phyloP scores from a whole-genome alignment of 768 basidiomycete species.

The Macrocybe gigantea region DNA sequence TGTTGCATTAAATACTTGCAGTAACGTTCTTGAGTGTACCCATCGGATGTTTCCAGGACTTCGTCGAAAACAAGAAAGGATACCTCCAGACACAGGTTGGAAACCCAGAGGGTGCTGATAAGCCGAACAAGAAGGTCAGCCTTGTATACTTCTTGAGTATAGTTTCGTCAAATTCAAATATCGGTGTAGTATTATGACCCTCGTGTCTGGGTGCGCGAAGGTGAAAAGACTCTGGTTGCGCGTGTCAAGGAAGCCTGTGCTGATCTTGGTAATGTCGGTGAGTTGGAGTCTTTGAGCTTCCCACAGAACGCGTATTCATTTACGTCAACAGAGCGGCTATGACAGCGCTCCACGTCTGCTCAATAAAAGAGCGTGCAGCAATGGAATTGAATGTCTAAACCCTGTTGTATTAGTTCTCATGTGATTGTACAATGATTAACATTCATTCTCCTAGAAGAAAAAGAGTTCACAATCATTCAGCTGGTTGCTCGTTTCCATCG shows the following conservation, averaged over 20 bases:
- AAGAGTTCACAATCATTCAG: too few species aligned
- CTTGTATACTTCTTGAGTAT: not conserved
- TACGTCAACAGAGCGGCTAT: too few species aligned
- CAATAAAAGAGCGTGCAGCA: too few species aligned
- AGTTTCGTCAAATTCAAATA: not conserved
- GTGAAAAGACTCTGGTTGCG: slow-evolving; percentile 83
- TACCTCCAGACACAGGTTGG: slow-evolving; percentile 91
- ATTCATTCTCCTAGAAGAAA: too few species aligned
- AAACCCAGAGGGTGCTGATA: slow-evolving; percentile 94
- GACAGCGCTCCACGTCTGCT: too few species aligned
- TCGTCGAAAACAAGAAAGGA: slow-evolving; percentile 76
- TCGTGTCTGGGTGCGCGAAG: slow-evolving; percentile 97
- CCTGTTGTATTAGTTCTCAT: too few species aligned
- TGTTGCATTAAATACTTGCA: slow-evolving; percentile 11
- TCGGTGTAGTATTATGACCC: slow-evolving; percentile 77
- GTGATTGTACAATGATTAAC: too few species aligned
- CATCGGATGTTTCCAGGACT: slow-evolving; percentile 50
- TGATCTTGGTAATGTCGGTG: slow-evolving; percentile 69
- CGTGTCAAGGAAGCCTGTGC: slow-evolving; percentile 93
- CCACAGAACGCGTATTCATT: too few species aligned
- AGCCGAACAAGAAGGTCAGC: slow-evolving; percentile 96
- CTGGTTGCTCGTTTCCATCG: too few species aligned
- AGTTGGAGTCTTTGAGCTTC: not conserved
- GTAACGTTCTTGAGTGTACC: not conserved
- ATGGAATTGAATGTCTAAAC: too few species aligned